Conservation (phyloP, 2,329 filamentous ascomycete genomes). For the Dactylellina leptospora region DNA sequence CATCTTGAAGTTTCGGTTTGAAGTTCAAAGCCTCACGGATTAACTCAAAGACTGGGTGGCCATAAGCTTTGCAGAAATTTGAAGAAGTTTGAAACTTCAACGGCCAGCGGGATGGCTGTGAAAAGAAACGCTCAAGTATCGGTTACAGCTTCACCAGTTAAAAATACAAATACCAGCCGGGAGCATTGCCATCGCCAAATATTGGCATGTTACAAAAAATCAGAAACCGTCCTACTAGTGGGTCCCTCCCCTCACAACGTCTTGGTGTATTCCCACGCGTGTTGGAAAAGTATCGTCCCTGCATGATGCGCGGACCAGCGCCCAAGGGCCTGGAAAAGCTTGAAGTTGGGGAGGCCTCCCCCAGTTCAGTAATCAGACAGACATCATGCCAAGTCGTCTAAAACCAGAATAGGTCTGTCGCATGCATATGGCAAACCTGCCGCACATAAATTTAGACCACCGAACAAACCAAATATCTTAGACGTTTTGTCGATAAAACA, state of each 20-base stretch:
- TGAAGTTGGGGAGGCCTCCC: background rate
- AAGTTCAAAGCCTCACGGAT: too few species aligned
- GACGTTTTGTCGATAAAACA: background rate
- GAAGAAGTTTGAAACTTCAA: too few species aligned
- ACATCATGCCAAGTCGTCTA: background rate
- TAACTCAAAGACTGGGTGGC: too few species aligned
- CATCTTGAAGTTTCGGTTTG: too few species aligned
- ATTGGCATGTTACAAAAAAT: background rate
- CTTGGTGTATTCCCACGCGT: too few species aligned
- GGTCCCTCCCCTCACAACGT: too few species aligned
- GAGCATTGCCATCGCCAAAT: background rate
- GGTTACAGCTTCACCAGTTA: background rate
- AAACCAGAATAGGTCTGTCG: background rate
- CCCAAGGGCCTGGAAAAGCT: background rate
- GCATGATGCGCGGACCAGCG: slow-evolving; percentile 6
- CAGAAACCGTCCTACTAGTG: too few species aligned
- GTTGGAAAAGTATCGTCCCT: background rate
- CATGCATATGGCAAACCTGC: slow-evolving; percentile 5
- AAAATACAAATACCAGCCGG: background rate
- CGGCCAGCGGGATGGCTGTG: too few species aligned
- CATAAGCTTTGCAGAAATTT: slow-evolving; percentile 10
- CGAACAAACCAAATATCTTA: background rate
- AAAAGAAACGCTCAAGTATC: too few species aligned
- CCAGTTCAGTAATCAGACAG: slow-evolving; percentile 8
- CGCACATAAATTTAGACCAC: slow-evolving; percentile 12